Percentiles rank a stretch among this genome's conserved stretches.
Conservation (phyloP, 148 eudicot genomes). For the Dysphania ambrosioides region DNA sequence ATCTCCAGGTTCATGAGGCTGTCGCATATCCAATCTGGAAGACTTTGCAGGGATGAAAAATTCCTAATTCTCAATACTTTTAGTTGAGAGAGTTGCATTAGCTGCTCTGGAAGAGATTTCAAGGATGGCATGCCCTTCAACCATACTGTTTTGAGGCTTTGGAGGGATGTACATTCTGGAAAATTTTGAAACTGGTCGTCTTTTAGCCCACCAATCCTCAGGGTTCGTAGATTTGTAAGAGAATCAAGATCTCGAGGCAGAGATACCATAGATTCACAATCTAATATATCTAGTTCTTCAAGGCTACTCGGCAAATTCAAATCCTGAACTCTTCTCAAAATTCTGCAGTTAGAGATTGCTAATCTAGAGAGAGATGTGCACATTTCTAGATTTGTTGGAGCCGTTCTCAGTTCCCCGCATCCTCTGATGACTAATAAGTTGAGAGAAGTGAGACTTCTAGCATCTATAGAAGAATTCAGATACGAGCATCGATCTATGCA, state of each 20-base stretch:
- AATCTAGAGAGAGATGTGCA: not conserved
- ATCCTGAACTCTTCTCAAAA: not conserved
- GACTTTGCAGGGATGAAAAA: not conserved
- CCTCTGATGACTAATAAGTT: not conserved
- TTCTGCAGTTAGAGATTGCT: not conserved
- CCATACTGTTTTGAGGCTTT: not conserved
- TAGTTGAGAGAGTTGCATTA: not conserved
- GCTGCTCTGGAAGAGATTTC: not conserved
- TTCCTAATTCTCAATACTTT: not conserved
- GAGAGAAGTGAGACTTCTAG: not conserved
- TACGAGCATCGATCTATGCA: not conserved
- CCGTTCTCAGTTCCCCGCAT: not conserved
- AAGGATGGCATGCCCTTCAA: not conserved
- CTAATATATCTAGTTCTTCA: constrained; percentile 12
- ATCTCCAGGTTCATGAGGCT: not conserved
- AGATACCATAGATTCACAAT: not conserved
- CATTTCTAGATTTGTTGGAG: not conserved
- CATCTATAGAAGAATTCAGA: not conserved
- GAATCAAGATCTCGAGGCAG: not conserved
- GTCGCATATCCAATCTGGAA: not conserved
- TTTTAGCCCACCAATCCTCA: not conserved
- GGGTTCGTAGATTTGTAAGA: not conserved
- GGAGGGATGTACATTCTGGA: not conserved
- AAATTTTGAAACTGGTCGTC: not conserved
- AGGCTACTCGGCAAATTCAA: not conserved